Percentiles rank a stretch among this genome's conserved stretches.
phyloP scores from a whole-genome alignment of 2,329 filamentous ascomycete species.

The Paraphaeosphaeria minitans region DNA sequence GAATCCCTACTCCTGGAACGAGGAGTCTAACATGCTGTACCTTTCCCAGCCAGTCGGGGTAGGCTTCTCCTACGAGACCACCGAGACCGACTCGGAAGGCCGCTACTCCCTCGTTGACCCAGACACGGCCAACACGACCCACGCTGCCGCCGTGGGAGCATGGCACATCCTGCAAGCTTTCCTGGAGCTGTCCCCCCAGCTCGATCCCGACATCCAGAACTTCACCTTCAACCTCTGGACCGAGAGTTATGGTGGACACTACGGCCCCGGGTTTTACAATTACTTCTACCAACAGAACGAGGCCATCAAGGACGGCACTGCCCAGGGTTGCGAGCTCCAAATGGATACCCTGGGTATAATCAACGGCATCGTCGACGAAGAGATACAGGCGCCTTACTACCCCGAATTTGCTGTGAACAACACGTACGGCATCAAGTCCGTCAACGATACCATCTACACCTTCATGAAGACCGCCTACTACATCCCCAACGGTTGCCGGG shows the following conservation, averaged over 20 bases:
- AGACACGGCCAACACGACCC: slow-evolving; percentile 38
- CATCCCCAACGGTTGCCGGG: slow-evolving; percentile 57
- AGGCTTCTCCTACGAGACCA: slow-evolving; percentile 48
- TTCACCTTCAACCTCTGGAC: slow-evolving; percentile 58
- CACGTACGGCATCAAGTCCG: slow-evolving; percentile 57
- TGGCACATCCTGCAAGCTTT: slow-evolving; percentile 47
- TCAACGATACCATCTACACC: slow-evolving; percentile 55
- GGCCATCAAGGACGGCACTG: slow-evolving; percentile 55
- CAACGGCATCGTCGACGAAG: slow-evolving; percentile 60
- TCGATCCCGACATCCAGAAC: slow-evolving; percentile 58
- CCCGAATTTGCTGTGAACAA: slow-evolving; percentile 60
- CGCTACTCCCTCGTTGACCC: slow-evolving; percentile 41
- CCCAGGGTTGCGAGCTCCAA: slow-evolving; percentile 55
- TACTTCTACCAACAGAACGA: slow-evolving; percentile 63
- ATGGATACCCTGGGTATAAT: slow-evolving; percentile 62
- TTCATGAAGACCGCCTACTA: slow-evolving; percentile 53
- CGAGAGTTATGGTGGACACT: slow-evolving; percentile 54
- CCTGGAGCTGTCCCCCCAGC: slow-evolving; percentile 40
- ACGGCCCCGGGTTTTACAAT: slow-evolving; percentile 60
- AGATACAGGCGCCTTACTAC: slow-evolving; percentile 54
- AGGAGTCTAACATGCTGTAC: slow-evolving; percentile 47
- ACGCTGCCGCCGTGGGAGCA: slow-evolving; percentile 40
- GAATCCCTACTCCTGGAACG: slow-evolving; percentile 49
- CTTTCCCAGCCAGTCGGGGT: slow-evolving; percentile 48
- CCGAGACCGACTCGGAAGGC: slow-evolving; percentile 28